A percentile compares a stretch with the other conserved stretches of the same genome.
Conservation (phyloP, 805 yeast species). For the Kodamaea laetipori region DNA sequence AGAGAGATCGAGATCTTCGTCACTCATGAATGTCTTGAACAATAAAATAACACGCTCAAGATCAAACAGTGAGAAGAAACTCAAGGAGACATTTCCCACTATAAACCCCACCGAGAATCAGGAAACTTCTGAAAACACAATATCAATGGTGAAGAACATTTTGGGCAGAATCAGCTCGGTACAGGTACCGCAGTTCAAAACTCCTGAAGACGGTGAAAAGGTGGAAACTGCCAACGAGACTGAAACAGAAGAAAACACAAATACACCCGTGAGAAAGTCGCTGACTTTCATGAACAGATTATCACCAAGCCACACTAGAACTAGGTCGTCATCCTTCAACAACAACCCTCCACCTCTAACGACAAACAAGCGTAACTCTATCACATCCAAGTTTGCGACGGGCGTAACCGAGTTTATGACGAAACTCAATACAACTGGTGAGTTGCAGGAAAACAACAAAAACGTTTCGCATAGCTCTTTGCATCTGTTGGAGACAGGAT, state of each 20-base stretch:
- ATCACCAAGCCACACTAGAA: slow-evolving; percentile 41
- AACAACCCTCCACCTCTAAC: slow-evolving; percentile 7
- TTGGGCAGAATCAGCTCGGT: slow-evolving; percentile 35
- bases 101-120: slow-evolving; percentile 13
- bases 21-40: slow-evolving; percentile 39
- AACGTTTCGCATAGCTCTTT: slow-evolving; percentile 33
- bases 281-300: slow-evolving; percentile 19
- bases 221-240: slow-evolving; percentile 15
- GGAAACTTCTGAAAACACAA: slow-evolving; percentile 24
- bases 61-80: slow-evolving; percentile 34
- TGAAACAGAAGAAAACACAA: slow-evolving; percentile 10
- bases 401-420: slow-evolving; percentile 47
- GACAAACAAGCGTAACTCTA: slow-evolving; percentile 31
- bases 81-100: slow-evolving; percentile 33
- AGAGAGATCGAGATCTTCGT: slow-evolving; percentile 39
- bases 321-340: slow-evolving; percentile 42
- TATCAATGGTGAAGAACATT: slow-evolving; percentile 37
- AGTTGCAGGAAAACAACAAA: slow-evolving; percentile 14
- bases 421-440: slow-evolving; percentile 29
- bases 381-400: slow-evolving; percentile 41
- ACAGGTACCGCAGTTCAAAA: slow-evolving; percentile 20
- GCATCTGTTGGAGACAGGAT: slow-evolving; percentile 33
- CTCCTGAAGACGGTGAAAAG: slow-evolving; percentile 6
- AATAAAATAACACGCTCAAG: slow-evolving; percentile 32
- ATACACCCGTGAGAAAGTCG: slow-evolving; percentile 9